These are phyloP conservation scores for Sisymbrium irio DNA, from an alignment of 345 rosid genomes.

Conservation along the genomic window DNA sequence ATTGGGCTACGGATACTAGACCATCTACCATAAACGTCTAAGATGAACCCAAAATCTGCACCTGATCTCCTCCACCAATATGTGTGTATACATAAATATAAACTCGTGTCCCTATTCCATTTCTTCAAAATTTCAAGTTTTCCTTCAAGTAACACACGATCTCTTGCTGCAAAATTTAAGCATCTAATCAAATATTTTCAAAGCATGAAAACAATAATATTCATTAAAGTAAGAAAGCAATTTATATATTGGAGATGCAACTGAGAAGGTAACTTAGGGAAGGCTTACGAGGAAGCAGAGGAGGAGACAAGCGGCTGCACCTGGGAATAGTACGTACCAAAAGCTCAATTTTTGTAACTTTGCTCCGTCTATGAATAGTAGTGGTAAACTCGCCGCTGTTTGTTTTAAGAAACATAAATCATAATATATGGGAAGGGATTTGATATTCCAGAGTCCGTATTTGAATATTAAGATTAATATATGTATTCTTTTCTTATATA, in stretches of 20 bases:
- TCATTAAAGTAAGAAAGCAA: neutral
- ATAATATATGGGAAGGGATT: neutral
- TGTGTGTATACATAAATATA: neutral
- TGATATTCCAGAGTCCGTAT: too few relatives aligned
- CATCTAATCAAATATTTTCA: neutral
- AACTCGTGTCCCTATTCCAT: neutral
- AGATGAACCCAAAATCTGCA: conserved; percentile 23
- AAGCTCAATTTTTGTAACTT: conserved; percentile 65
- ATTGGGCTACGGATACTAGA: neutral
- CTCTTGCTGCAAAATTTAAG: conserved; percentile 62
- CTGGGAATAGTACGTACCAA: conserved; percentile 85
- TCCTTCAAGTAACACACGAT: conserved; percentile 67
- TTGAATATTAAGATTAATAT: too few relatives aligned
- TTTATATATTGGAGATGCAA: neutral
- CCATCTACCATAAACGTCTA: conserved; percentile 23
- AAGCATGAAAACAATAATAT: neutral
- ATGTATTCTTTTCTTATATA: too few relatives aligned
- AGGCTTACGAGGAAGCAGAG: conserved; percentile 70
- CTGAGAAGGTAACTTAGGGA: neutral
- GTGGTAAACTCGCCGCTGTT: conserved; percentile 97
- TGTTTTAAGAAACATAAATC: too few relatives aligned
- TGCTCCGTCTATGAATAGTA: conserved; percentile 81
- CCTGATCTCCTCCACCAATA: conserved; percentile 9
- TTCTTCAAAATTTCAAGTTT: conserved; percentile 53
- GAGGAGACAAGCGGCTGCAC: conserved; percentile 79